phyloP scores from a whole-genome alignment of 441 rosid genomes.

The Rhodomyrtus psidioides region DNA sequence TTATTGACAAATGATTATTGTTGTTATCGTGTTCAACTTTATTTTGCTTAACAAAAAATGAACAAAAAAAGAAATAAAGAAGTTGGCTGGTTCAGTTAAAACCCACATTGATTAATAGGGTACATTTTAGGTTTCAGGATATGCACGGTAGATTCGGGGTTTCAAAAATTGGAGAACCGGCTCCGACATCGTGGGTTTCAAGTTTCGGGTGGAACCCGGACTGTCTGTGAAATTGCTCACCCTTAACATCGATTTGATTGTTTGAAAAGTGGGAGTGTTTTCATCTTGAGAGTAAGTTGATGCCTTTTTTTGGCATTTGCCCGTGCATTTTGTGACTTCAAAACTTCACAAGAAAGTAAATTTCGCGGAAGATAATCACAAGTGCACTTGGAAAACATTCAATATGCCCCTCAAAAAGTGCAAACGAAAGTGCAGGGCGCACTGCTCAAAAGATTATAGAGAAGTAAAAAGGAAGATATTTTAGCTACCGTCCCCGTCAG shows the following conservation, averaged over 20 bases:
- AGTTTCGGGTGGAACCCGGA: too few species aligned
- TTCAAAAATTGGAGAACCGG: too few species aligned
- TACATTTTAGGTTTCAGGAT: too few species aligned
- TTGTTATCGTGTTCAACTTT: too few species aligned
- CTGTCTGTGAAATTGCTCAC: too few species aligned
- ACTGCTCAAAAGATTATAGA: background rate
- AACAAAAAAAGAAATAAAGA: too few species aligned
- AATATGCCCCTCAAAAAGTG: accelerated
- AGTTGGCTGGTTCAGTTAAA: too few species aligned
- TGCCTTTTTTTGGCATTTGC: background rate
- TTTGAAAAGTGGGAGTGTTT: background rate
- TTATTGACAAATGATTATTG: too few species aligned
- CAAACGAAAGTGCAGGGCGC: background rate
- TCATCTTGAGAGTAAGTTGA: background rate
- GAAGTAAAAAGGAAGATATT: background rate
- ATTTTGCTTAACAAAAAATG: too few species aligned
- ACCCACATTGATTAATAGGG: accelerated
- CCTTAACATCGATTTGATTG: background rate
- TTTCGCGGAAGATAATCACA: background rate
- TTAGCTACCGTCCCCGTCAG: background rate
- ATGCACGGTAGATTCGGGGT: accelerated
- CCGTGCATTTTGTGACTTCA: background rate
- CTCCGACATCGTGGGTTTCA: too few species aligned
- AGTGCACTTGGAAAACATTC: background rate
- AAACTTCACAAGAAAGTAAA: background rate